Base-by-base conservation (phyloP, 345 rosid species). In the Schrenkiella parvula region DNA sequence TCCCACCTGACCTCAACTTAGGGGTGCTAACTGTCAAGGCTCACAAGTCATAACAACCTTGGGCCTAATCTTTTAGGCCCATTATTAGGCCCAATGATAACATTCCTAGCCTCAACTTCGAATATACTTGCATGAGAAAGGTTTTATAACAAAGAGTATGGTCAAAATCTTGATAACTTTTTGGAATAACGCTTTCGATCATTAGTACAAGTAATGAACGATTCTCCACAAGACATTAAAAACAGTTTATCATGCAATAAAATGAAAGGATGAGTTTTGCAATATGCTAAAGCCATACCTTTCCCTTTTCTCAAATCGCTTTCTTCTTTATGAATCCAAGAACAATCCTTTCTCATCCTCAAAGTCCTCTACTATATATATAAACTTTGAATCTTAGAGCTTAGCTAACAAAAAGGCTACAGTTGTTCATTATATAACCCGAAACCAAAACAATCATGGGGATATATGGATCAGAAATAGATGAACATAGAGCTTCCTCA, bases 221-320 rank as follows among this genome's bases (percentile, higher is more conserved):
- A 66, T 39, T 74, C 63, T 58, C 23, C 10, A 59, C 18, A 43
- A 52, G 37, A 15, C 52, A 17, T 0, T 38, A 28, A 11, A 18
- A 48, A 15, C 39, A 19, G 2, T 35, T 28, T 54, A n/a, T 31
- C 7, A n/a, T 66, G 35, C 17, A 29, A 37, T 47, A 48, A 15
- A 15, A 32, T 6, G 9, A 35, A 29, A 18, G 1, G 39, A 15
- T 68, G 66, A 73, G 25, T n/a, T 68, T 47, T 67, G 50, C 59
- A 56, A 72, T 22, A 64, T 78, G 65, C 77, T 47, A 66, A 77
- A 84, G 79, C 72, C 75, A 84, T 81, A 43, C 83, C 80, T 81
- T 80, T 66, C 71, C 84, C 64, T 84, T 78, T 19, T 52, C 53
- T 39, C 17, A 34, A 66, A 29, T 41, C 23, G 8, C 15, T 77